Conservation (phyloP, 2,329 filamentous ascomycete species). For the Pezicula radicicola region DNA sequence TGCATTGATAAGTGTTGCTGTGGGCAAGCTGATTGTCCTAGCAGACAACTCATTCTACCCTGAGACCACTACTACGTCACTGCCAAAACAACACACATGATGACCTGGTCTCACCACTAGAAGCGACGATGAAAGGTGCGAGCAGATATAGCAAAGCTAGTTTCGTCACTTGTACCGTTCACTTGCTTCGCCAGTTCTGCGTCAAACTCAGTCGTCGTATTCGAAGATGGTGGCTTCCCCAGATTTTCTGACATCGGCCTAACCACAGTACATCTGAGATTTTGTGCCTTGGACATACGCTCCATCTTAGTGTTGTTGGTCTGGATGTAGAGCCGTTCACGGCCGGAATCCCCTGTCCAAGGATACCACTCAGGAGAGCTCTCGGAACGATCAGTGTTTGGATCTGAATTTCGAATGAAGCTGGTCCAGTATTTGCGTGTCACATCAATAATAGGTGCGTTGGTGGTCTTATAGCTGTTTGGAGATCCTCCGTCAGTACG, state of each 20-base stretch:
- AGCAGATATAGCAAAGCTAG: neutral
- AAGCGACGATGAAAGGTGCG: neutral
- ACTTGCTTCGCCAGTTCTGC: neutral
- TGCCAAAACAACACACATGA: neutral
- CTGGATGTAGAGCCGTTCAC: neutral
- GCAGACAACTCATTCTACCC: no score
- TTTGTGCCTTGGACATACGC: neutral
- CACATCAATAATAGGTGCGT: slow-evolving; percentile 54
- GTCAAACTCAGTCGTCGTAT: neutral
- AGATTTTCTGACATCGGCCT: neutral
- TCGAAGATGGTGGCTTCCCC: neutral
- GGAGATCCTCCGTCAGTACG: slow-evolving; percentile 23
- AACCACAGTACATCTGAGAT: neutral
- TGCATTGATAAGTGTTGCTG: no score
- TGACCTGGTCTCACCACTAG: neutral
- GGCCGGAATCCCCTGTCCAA: neutral
- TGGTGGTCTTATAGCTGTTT: slow-evolving; percentile 46
- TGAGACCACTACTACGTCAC: neutral
- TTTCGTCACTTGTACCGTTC: neutral
- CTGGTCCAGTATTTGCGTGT: slow-evolving; percentile 71
- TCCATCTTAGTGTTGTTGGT: neutral
- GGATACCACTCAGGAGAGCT: neutral
- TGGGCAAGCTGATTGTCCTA: no score
- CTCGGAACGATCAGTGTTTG: slow-evolving; percentile 41
- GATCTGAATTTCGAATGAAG: slow-evolving; percentile 63